These are phyloP conservation scores for Taiozyma sp. DNA, from an alignment of 1,139 yeast species.

Conservation along the genomic window DNA sequence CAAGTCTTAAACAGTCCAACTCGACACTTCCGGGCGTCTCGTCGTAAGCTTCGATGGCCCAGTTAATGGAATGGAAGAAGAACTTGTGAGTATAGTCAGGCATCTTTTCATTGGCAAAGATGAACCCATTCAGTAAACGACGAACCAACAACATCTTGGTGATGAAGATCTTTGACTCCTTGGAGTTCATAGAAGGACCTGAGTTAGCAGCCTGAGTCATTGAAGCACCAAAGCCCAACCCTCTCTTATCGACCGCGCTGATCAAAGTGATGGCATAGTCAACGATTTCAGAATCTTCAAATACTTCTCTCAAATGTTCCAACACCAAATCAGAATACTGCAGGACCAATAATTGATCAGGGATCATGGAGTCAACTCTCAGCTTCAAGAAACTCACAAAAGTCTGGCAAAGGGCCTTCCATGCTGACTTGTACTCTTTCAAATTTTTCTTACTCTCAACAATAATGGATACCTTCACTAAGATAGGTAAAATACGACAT, in stretches of 20 bases:
- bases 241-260: conserved; percentile 48
- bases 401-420: conserved; percentile 34
- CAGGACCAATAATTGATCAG: conserved; percentile 55
- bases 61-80: conserved; percentile 46
- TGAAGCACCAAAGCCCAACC: conserved; percentile 26
- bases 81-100: conserved; percentile 38
- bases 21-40: conserved; percentile 39
- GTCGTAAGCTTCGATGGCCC: conserved; percentile 56
- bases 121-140: conserved; percentile 46
- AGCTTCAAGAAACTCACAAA: conserved; percentile 43
- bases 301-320: conserved; percentile 35
- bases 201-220: conserved; percentile 8
- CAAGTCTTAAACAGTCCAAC: conserved; percentile 55
- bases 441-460: conserved; percentile 23
- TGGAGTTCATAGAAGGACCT: conserved; percentile 26
- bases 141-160: conserved; percentile 56
- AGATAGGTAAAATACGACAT: conserved; percentile 50
- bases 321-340: conserved; percentile 54
- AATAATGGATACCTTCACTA: conserved; percentile 36
- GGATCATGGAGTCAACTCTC: conserved; percentile 41
- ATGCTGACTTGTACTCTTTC: conserved; percentile 30
- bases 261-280: conserved; percentile 36
- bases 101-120: conserved; percentile 29
- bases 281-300: conserved; percentile 36
- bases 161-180: conserved; percentile 50